A percentile compares a stretch with the other conserved stretches of the same genome.
phyloP scores from a whole-genome alignment of 106 monocot species.

The Dendrobium chrysotoxum region DNA sequence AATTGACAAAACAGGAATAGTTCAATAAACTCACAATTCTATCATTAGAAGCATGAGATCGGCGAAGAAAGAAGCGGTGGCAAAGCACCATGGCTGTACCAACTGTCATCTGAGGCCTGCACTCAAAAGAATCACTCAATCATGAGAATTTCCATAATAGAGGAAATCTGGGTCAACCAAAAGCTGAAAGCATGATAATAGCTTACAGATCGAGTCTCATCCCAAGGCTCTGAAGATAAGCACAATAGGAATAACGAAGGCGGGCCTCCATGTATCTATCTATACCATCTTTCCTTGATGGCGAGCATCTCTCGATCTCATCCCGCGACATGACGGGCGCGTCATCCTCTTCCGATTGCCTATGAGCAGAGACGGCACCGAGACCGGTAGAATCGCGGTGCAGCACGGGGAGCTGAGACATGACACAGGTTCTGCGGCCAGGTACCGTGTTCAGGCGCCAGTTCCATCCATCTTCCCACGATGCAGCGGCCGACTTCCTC shows the following conservation, averaged over 20 bases:
- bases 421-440: slow-evolving; percentile 6
- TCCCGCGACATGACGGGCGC: slow-evolving; percentile 60
- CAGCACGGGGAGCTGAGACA: slow-evolving; percentile 1
- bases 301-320: slow-evolving; percentile 83
- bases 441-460: not conserved
- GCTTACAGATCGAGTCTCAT: slow-evolving; percentile 63
- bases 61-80: slow-evolving; percentile 79
- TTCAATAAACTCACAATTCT: slow-evolving; percentile 68
- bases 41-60: slow-evolving; percentile 92
- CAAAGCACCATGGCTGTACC: slow-evolving; percentile 84
- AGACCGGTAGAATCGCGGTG: not conserved
- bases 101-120: slow-evolving; percentile 85
- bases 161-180: not conserved
- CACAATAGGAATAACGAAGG: slow-evolving; percentile 73
- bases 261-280: slow-evolving; percentile 48
- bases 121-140: slow-evolving; percentile 3
- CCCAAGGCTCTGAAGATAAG: slow-evolving; percentile 68
- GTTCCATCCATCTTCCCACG: slow-evolving; percentile 7
- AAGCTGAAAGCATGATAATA: not conserved
- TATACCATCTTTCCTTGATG: slow-evolving; percentile 89
- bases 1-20: not conserved
- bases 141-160: not conserved
- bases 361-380: not conserved
- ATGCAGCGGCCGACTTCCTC: slow-evolving; percentile 8
- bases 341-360: slow-evolving; percentile 12